A percentile compares a stretch with the other conserved stretches of the same genome.
Evolutionary conservation across 306 rosid genomes (phyloP).

Genomic region (Mucuna pruriens): DNA sequence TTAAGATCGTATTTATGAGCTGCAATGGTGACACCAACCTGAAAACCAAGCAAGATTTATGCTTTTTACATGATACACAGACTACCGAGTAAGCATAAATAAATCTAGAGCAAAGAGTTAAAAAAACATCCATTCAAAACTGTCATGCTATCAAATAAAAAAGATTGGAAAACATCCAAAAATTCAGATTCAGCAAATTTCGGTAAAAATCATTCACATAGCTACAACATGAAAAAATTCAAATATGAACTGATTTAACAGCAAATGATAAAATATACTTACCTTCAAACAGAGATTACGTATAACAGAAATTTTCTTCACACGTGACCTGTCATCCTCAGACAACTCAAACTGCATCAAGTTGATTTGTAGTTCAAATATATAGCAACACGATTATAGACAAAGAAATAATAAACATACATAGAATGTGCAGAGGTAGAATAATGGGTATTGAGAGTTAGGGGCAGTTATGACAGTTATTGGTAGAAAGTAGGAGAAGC

Average conservation of each 20-base stretch:
- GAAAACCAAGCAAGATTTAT: conserved; percentile 34
- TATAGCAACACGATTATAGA: neutral
- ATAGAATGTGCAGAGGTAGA: neutral
- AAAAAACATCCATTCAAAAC: neutral
- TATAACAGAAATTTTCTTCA: conserved; percentile 72
- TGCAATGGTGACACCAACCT: conserved; percentile 78
- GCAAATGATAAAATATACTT: conserved; percentile 9
- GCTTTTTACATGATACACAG: neutral
- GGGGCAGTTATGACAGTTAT: neutral
- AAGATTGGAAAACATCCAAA: neutral
- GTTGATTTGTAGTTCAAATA: conserved; percentile 7
- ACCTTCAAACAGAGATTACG: conserved; percentile 88
- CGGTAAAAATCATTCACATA: neutral
- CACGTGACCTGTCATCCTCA: conserved; percentile 63
- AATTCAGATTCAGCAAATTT: neutral
- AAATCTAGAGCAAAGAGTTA: neutral
- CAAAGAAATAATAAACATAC: neutral
- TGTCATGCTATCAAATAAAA: neutral
- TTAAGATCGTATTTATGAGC: conserved; percentile 77
- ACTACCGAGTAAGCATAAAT: conserved; percentile 9
- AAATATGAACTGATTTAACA: neutral
- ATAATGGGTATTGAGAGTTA: neutral
- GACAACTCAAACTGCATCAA: conserved; percentile 70
- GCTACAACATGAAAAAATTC: neutral
- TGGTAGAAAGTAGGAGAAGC: no score